Base-by-base conservation (phyloP, 2,329 filamentous ascomycete genomes). In the Aspergillus costaricaensis region DNA sequence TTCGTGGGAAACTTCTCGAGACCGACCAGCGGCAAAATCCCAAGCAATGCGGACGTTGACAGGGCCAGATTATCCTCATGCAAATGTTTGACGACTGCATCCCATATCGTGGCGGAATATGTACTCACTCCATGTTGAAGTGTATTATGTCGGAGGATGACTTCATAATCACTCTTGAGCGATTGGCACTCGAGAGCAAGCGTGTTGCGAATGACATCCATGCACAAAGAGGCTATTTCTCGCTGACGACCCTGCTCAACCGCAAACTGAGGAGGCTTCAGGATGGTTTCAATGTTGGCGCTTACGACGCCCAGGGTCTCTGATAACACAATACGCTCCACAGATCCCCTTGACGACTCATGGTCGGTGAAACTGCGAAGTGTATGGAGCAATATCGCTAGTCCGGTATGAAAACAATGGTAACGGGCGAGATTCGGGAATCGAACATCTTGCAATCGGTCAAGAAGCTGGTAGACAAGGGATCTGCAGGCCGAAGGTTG, bases 401-500 rank as follows among this genome's bases (percentile, higher is more conserved):
- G 70, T 3, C 80, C 81, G 25, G 75, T 71, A 32, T 77, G 73
- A 62, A 81, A 79, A 65, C 81, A 83, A 57, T 80, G 75, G 60
- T 78, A 77, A 30, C 77, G 76, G 27, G 78, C 75, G 51, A 78
- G 63, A 21, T 77, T 71, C 2, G 79, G 77, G 48, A 80, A 76
- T 19, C 72, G 71, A 3, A 66, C 57, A 58, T 76, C 73, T 65
- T 82, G 78, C 23, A 81, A 72, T 50, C 84, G 85, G 58, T 86
- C 84, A 44, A 97, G 85, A 9, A 96, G 83, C 57, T 92, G 88
- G 63, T 89, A 85, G 41, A 91, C 83, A 44, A 97, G 80, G n/a
- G 89, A 86, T 62, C 92, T 87, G 73, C 92, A 93, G 7, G 91
- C 89, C 66, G 93, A 89, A 17, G 90, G 88, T 61, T 92, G 86